Evolutionary conservation across 78 protist genomes (phyloP).

Genomic region (Dictyostelium citrinum): DNA sequence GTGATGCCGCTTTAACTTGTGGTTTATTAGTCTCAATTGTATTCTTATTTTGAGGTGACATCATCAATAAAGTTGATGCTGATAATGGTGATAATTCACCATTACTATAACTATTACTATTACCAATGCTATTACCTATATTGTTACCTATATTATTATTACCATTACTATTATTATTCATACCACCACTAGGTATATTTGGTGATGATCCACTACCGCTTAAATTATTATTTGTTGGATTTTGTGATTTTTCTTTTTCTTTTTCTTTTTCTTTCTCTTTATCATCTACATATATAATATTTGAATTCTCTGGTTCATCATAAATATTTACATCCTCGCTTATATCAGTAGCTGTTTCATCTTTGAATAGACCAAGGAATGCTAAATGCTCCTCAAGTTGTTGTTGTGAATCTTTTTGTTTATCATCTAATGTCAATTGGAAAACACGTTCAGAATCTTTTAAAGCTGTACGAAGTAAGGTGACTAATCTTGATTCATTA

Average conservation of each 20-base stretch:
- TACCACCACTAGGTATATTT: background rate
- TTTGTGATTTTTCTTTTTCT: background rate
- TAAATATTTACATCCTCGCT: constrained; percentile 72
- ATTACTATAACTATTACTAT: background rate
- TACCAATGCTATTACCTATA: no score
- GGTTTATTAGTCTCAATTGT: constrained; percentile 5
- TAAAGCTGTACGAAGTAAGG: constrained; percentile 35
- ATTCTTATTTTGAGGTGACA: background rate
- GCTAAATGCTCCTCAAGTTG: constrained; percentile 64
- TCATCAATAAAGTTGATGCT: background rate
- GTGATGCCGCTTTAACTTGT: constrained; percentile 58
- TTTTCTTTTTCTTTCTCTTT: constrained; percentile 14
- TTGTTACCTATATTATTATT: no score
- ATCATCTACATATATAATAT: constrained; percentile 54
- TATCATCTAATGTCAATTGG: constrained; percentile 48
- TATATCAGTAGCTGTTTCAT: background rate
- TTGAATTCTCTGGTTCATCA: constrained; percentile 57
- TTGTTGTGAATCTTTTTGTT: constrained; percentile 52
- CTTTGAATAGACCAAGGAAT: constrained; percentile 37
- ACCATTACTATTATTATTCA: background rate
- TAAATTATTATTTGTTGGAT: background rate
- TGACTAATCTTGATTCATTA: constrained; percentile 34
- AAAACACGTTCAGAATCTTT: constrained; percentile 59
- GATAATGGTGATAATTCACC: background rate
- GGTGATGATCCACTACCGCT: background rate